phyloP scores from a whole-genome alignment of 257 asterid species.

The Schizonepeta tenuifolia region DNA sequence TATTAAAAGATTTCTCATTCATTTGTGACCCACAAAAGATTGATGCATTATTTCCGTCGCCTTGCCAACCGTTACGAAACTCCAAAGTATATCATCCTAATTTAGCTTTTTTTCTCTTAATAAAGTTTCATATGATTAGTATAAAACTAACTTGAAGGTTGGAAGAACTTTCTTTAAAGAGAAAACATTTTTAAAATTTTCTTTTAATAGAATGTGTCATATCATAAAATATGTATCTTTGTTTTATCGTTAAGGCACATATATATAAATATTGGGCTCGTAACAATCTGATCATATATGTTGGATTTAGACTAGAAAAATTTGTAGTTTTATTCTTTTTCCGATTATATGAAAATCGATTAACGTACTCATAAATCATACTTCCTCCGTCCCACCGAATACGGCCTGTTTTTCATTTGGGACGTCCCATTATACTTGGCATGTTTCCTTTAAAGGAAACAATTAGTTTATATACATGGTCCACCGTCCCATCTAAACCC shows the following conservation, averaged over 20 bases:
- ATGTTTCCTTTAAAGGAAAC: too few species aligned
- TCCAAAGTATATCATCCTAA: not conserved
- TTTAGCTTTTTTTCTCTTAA: not conserved
- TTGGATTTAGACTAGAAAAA: too few species aligned
- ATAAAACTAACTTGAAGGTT: slow-evolving; percentile 21
- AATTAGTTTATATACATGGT: too few species aligned
- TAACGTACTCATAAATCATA: too few species aligned
- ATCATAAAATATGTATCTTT: too few species aligned
- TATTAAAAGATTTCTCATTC: not conserved
- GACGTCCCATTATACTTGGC: too few species aligned
- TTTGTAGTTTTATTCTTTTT: too few species aligned
- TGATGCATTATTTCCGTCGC: not conserved
- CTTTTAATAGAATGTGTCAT: not conserved
- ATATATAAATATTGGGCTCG: not conserved
- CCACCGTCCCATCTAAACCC: too few species aligned
- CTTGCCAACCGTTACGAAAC: not conserved
- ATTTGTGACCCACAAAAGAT: slow-evolving; percentile 21
- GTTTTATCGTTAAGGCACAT: not conserved
- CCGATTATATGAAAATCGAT: too few species aligned
- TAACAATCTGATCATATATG: not conserved
- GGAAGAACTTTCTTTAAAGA: slow-evolving; percentile 7
- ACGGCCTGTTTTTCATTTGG: too few species aligned
- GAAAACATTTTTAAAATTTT: too few species aligned
- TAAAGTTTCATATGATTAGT: not conserved
- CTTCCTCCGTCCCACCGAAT: too few species aligned